A percentile compares a stretch with the other conserved stretches of the same genome.
These are phyloP conservation scores for Phyllosticta paracitricarpa DNA, from an alignment of 2,329 filamentous ascomycete species.

Conservation along the genomic window DNA sequence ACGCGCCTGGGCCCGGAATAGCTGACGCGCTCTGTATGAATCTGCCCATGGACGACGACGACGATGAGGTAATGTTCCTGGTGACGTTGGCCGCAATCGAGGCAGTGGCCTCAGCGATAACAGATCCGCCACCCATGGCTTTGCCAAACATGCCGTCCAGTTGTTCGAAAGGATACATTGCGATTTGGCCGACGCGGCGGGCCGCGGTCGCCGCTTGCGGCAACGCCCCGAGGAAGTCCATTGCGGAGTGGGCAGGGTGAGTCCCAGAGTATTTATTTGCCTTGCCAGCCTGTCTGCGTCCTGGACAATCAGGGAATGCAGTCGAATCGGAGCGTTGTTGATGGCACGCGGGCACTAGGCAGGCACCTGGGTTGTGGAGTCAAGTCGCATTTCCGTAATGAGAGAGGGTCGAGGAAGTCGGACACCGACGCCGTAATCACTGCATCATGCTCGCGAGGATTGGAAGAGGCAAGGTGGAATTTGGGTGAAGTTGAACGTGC, in stretches of 20 bases:
- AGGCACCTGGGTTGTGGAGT: neutral
- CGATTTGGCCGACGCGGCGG: conserved; percentile 2
- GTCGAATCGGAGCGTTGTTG: neutral
- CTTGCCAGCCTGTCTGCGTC: conserved; percentile 1
- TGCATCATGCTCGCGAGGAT: neutral
- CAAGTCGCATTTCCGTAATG: neutral
- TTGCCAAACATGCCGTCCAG: conserved; percentile 8
- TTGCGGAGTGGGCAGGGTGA: neutral
- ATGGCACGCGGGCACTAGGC: neutral
- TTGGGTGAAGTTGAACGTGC: neutral
- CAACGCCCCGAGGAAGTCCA: conserved; percentile 3
- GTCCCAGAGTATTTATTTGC: neutral
- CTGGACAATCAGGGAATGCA: neutral
- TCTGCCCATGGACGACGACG: conserved; percentile 21
- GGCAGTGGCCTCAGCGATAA: conserved; percentile 49
- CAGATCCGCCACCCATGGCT: conserved; percentile 37
- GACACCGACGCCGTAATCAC: neutral
- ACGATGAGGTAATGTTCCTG: conserved; percentile 31
- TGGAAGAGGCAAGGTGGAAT: neutral
- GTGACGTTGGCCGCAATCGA: conserved; percentile 15
- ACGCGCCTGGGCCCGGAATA: conserved; percentile 27
- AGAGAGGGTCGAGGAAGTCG: neutral
- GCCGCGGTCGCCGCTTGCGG: conserved; percentile 8
- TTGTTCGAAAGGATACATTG: conserved; percentile 7
- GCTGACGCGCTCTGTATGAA: conserved; percentile 38